These are phyloP conservation scores for Fusarium secorum DNA, from an alignment of 2,329 filamentous ascomycete genomes.

Conservation along the genomic window DNA sequence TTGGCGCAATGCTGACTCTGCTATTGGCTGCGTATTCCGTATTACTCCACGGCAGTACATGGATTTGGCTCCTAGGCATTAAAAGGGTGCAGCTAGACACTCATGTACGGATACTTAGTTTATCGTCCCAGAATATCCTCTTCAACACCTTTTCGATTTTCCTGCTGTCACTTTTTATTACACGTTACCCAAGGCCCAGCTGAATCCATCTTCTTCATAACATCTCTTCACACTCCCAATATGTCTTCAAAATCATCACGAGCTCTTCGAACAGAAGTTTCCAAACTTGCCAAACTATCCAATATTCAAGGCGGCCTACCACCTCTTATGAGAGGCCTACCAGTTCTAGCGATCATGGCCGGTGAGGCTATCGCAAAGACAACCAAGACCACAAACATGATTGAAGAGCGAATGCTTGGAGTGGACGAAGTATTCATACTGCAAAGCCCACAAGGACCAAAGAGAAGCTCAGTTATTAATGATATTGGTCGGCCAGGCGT, in stretches of 20 bases:
- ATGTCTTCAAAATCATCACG: constrained; percentile 12
- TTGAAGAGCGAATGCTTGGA: constrained; percentile 30
- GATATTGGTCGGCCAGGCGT: constrained; percentile 5
- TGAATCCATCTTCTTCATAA: background rate
- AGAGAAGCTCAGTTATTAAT: accelerated
- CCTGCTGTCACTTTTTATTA: accelerated
- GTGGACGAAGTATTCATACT: constrained; percentile 13
- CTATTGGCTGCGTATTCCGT: constrained; percentile 15
- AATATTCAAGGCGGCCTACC: constrained; percentile 33
- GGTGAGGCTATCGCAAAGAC: constrained; percentile 26
- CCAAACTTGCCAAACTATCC: constrained; percentile 26
- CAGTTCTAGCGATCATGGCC: constrained; percentile 25
- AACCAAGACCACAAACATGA: constrained; percentile 9
- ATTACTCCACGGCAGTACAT: background rate
- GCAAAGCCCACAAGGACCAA: background rate
- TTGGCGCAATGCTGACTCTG: background rate
- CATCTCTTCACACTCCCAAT: accelerated
- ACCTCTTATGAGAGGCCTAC: constrained; percentile 28
- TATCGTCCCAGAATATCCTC: background rate
- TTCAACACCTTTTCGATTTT: accelerated
- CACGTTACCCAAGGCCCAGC: accelerated
- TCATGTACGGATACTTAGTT: accelerated
- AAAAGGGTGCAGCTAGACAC: background rate
- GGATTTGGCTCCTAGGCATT: background rate
- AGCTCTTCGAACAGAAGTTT: constrained; percentile 22